Base-by-base conservation (phyloP, 2,329 filamentous ascomycete species). In the Fusarium liriodendri region DNA sequence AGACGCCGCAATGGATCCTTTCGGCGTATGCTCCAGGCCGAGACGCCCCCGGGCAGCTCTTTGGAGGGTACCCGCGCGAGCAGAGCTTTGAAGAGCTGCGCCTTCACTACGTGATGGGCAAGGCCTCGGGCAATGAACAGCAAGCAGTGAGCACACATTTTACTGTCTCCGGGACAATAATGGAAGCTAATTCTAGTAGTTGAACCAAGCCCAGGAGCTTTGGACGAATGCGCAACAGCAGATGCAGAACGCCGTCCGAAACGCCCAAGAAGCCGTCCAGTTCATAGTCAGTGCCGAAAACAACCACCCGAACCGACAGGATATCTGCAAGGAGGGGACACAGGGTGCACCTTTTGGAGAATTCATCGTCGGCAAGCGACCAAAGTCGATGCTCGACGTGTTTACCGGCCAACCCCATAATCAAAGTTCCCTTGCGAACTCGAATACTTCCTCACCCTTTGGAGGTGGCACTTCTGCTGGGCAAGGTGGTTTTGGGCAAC, bases 81-180 rank as follows among this genome's bases (percentile, higher is more conserved):
- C 93, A 95, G 81, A 97, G 95, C 78, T 93, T 93, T 45, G 96
- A 98, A 81, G 96, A 98, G 83, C 89, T 97, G 80, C 89, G 95
- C 59, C 80, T 95, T 25, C 92, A 95, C 79, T 95, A 96, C 79
- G 85, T 91, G 77, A 78, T 80, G 62, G 89, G 89, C 2, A 85
- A 87, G 45, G 88, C 89, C 10, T 79, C 88, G 9, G 93, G 93
- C 1, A 93, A 91, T 65, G 83, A 85, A 14, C 84, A 88, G 64
- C 84, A 85, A 64, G 88, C 87, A 63, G 88, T 90, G 81, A 64
- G 85, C 80, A 20, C 16, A 47, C 13, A 10, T 13, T 78, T 33
- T 38, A 70, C n/a, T 11, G 32, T 37, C 29, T 18, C 4, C 11
- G 35, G 35, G 27, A 33, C 13, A 11, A 16, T 20, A 33, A 32